A percentile compares a stretch with the other conserved stretches of the same genome.
Evolutionary conservation across 23 red algal species (phyloP).

Genomic region (Gracilaria gracilis): DNA sequence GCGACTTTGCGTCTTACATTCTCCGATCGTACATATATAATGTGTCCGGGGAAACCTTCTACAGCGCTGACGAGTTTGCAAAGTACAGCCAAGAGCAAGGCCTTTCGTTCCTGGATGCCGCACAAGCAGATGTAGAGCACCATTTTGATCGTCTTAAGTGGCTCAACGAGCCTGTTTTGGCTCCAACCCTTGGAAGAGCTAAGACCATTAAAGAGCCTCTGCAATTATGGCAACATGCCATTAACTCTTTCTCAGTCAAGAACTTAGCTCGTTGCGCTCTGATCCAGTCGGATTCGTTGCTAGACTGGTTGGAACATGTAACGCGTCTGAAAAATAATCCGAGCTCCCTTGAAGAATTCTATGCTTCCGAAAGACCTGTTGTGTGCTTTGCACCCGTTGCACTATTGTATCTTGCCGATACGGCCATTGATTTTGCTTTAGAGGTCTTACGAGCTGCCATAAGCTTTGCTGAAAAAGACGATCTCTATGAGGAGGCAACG

Average conservation of each 20-base stretch:
- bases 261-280: constrained; percentile 33
- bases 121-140: background rate
- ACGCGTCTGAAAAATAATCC: constrained; percentile 12
- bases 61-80: background rate
- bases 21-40: constrained; percentile 17
- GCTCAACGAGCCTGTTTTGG: constrained; percentile 33
- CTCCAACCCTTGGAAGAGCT: constrained; percentile 14
- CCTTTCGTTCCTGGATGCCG: background rate
- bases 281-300: constrained; percentile 17
- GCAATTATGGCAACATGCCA: constrained; percentile 39
- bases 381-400: constrained; percentile 51
- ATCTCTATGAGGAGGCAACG: background rate
- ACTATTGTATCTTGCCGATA: constrained; percentile 41
- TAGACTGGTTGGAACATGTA: constrained; percentile 56
- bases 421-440: constrained; percentile 21
- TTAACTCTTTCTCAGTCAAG: constrained; percentile 26
- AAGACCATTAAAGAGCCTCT: constrained; percentile 16
- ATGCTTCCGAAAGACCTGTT: background rate
- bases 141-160: constrained; percentile 31
- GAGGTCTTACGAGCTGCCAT: constrained; percentile 39
- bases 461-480: constrained; percentile 11
- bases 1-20: constrained; percentile 8
- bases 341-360: background rate
- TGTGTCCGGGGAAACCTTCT: constrained; percentile 20
- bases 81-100: constrained; percentile 22